phyloP scores from a whole-genome alignment of 1,284 basidiomycete species.

The Ceratobasidium sp. region DNA sequence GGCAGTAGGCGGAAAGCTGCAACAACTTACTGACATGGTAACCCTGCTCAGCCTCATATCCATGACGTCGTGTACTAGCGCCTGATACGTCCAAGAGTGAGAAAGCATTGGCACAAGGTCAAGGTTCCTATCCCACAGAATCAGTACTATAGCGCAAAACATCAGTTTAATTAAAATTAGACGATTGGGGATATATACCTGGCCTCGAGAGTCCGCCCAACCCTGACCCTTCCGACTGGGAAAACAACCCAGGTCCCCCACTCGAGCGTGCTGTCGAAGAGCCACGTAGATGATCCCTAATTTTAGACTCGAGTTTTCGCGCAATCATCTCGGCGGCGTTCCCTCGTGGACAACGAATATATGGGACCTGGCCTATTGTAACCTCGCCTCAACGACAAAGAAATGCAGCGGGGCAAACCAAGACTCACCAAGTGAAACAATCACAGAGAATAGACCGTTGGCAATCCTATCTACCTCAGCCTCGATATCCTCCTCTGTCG shows the following conservation, averaged over 20 bases:
- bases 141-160: constrained; percentile 72
- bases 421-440: constrained; percentile 87
- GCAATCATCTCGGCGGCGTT: constrained; percentile 99
- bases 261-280: constrained; percentile 51
- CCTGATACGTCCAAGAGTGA: constrained; percentile 99
- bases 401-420: background rate
- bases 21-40: constrained; percentile 70
- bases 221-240: constrained; percentile 71
- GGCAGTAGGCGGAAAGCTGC: background rate
- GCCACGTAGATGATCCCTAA: constrained; percentile 76
- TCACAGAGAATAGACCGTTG: constrained; percentile 89
- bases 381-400: background rate
- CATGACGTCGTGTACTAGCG: constrained; percentile 96
- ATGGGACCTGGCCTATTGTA: constrained; percentile 84
- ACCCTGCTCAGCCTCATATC: constrained; percentile 98
- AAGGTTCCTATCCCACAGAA: constrained; percentile 95
- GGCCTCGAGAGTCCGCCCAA: constrained; percentile 67
- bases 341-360: constrained; percentile 94
- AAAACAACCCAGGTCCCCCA: constrained; percentile 68
- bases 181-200: constrained; percentile 65
- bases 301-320: constrained; percentile 92
- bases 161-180: constrained; percentile 26
- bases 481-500: constrained; percentile 92
- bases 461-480: constrained; percentile 94
- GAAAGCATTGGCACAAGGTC: constrained; percentile 96